Evolutionary conservation across 306 rosid species (phyloP), one percentile per base, ranked within the genome.

Genomic region (Malus sylvestris): DNA sequence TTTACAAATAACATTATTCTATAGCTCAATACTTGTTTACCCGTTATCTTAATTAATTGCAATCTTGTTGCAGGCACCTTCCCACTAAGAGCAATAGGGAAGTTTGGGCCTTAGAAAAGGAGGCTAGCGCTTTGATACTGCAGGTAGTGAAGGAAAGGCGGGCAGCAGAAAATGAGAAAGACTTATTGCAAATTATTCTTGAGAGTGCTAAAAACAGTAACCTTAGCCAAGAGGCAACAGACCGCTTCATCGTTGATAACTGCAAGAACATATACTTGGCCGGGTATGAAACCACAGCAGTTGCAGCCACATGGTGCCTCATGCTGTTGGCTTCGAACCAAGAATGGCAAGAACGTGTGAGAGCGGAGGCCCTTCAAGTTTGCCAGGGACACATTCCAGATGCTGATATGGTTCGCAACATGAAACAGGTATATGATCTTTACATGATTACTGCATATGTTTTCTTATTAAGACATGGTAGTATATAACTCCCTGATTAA

Each of bases 61-160:
- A 22, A 23, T 59, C 8, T n/a, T 35, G 49, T 44, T 76, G 32
- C 67, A 85, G 88, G 5, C 79, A 83, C 69, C 58, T 88, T 55
- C 93, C 93, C 38, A 83, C 86, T 8, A 85, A 81, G 85, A 78
- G 53, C 81, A 89, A 89, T 8, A 81, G 83, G 76, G 84, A 86
- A 67, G 81, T 82, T 52, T 80, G 86, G 89, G 83, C 64, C 9
- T 46, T 88, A 7, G 85, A 85, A 72, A 87, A 85, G 73, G 89
- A 89, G 66, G 74, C 81, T 14, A 67, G 68, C 1, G 71, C 53
- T 67, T 80, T 83, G 83, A 83, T 89, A 59, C 76, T 83, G 3
- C 42, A 60, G 11, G 22, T 60, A 44, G 77, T 73, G 69, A 73
- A 60, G 58, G 58, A 73, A 33, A 73, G 68, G 53, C 59, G 35